Evolutionary conservation across 148 eudicot species (phyloP), one percentile per base, ranked within the genome.

Genomic region (Nyssa sinensis): DNA sequence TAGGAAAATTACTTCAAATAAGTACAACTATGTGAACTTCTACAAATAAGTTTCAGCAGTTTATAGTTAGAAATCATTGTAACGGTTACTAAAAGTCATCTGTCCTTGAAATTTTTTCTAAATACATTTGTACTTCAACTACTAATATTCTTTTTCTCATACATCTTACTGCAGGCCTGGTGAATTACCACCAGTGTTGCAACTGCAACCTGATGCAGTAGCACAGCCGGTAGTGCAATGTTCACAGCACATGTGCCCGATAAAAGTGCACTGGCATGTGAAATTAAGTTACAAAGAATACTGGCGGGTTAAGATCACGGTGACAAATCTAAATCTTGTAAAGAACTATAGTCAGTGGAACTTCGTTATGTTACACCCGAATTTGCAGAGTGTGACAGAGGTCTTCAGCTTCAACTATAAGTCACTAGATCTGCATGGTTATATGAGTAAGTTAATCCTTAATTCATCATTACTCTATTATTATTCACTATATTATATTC

Each of bases 241-340:
- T 60, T 70, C 91, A 10, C 37, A 61, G 21, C 89, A 89, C 68
- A 88, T 92, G 97, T 89, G 94, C 77, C 97, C 96, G 0, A 81
- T 93, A 37, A 79, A 71, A 60, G 86, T 93, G 24, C 98, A 93
- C 53, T 93, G 98, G 98, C 98, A 93, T 76, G 80, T 93, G 28
- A 93, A 91, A 77, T 73, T 76, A 70, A 93, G 89, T 63, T 93
- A 93, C 66, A 87, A n/a, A 67, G 77, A 81, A 37, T 93, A 90
- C 67, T 93, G 98, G 98, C 76, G 93, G 74, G 88, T 93, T 17
- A 93, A 93, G 76, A 77, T 93, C 27, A 93, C 96, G 1, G 74
- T 93, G 23, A 83, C 81, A 30, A 93, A 93, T 67, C 74, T 87
- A 7, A 91, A 93, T 51, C 59, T 77, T 49, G 82, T 73, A 30